Conservation (phyloP, 1,284 basidiomycete genomes). For the Takashimella koratensis region DNA sequence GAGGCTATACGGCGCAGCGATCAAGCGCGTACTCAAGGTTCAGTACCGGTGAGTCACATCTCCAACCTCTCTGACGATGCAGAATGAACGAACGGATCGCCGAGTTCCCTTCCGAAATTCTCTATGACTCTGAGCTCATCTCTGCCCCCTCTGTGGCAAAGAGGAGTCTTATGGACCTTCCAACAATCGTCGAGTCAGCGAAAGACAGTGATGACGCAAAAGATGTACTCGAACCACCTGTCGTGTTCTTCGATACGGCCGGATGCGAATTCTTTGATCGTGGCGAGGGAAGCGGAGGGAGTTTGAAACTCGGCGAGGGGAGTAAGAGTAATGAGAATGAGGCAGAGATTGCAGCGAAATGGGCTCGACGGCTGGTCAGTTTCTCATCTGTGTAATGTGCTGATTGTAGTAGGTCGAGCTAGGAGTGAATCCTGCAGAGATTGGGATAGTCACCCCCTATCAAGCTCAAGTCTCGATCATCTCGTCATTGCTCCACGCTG, state of each 20-base stretch:
- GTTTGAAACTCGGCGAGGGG: constrained; percentile 62
- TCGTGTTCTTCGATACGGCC: constrained; percentile 91
- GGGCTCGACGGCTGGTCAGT: constrained; percentile 73
- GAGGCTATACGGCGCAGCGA: constrained; percentile 71
- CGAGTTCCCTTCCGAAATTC: constrained; percentile 73
- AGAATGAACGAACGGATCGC: constrained; percentile 89
- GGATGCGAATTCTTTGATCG: constrained; percentile 89
- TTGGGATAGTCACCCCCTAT: constrained; percentile 92
- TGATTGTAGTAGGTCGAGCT: constrained; percentile 56
- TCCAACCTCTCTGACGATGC: background rate
- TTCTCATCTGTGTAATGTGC: background rate
- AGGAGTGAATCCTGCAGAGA: constrained; percentile 68
- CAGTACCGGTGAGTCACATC: constrained; percentile 67
- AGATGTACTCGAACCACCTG: constrained; percentile 68
- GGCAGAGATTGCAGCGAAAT: constrained; percentile 72
- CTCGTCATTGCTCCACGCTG: constrained; percentile 65
- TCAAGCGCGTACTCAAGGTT: constrained; percentile 81
- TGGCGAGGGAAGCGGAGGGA: background rate
- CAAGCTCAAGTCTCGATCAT: constrained; percentile 85
- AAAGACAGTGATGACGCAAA: constrained; percentile 58
- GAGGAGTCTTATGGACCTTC: constrained; percentile 69
- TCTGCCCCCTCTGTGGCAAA: constrained; percentile 68
- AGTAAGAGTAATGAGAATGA: constrained; percentile 93
- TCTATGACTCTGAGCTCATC: constrained; percentile 71
- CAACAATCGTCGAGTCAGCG: constrained; percentile 49